These are phyloP conservation scores for Paecilomyces formosus DNA, from an alignment of 2,329 filamentous ascomycete genomes.

Conservation along the genomic window DNA sequence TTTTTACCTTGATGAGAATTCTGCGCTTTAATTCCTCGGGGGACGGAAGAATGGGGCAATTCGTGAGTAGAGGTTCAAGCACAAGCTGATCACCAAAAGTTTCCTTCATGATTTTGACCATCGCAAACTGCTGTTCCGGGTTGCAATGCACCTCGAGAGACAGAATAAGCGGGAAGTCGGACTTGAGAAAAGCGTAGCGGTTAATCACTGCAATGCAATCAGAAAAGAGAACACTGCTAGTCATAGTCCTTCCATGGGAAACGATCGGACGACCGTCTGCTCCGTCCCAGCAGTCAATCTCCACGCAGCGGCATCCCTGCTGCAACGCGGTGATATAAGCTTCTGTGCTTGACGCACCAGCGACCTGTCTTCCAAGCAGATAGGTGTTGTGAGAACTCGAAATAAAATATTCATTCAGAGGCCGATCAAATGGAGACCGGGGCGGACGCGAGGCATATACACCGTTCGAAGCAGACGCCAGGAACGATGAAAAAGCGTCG, in stretches of 20 bases:
- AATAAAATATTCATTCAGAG: slow-evolving; percentile 94
- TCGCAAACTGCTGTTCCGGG: slow-evolving; percentile 69
- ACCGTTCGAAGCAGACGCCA: slow-evolving; percentile 67
- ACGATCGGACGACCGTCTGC: slow-evolving; percentile 80
- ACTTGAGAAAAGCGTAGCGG: slow-evolving; percentile 84
- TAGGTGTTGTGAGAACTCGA: slow-evolving; percentile 99
- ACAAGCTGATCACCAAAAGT: slow-evolving; percentile 76
- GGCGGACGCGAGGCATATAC: slow-evolving; percentile 56
- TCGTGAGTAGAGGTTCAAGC: slow-evolving; percentile 63
- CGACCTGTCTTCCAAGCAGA: slow-evolving; percentile 81
- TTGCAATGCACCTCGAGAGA: slow-evolving; percentile 95
- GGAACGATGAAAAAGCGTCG: slow-evolving; percentile 67
- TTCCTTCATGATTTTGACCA: slow-evolving; percentile 84
- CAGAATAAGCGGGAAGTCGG: slow-evolving; percentile 84
- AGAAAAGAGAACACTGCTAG: slow-evolving; percentile 77
- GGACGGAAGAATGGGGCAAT: slow-evolving; percentile 64
- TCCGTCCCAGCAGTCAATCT: slow-evolving; percentile 98
- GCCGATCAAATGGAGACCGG: slow-evolving; percentile 63
- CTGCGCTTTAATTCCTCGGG: slow-evolving; percentile 77
- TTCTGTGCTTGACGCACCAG: slow-evolving; percentile 84
- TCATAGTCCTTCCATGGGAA: slow-evolving; percentile 83
- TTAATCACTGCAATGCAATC: slow-evolving; percentile 91
- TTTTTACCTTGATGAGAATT: slow-evolving; percentile 92
- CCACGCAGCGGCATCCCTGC: slow-evolving; percentile 86
- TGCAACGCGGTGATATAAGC: slow-evolving; percentile 86